Conservation (phyloP, 176 grass and related monocot species). For the maize (Zea mays) region DNA sequence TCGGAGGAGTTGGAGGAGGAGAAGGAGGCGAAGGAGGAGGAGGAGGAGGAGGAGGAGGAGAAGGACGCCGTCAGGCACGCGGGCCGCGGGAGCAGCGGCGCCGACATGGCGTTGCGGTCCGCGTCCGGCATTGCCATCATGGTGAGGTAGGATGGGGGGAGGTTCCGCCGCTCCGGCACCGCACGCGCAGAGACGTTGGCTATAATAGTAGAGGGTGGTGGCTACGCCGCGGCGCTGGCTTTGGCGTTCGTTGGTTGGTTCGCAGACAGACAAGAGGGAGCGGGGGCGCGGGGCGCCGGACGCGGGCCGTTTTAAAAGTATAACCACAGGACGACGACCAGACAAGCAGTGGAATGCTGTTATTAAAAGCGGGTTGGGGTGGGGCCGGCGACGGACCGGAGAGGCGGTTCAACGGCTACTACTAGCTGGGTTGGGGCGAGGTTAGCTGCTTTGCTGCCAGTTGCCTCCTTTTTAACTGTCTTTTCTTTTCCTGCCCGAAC, state of each 20-base stretch:
- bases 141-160: not conserved
- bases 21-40: not conserved
- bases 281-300: not conserved
- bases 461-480: no score
- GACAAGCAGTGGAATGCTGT: no score
- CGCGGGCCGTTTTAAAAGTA: slow-evolving; percentile 25
- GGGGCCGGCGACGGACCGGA: not conserved
- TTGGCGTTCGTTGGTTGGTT: not conserved
- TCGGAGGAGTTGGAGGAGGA: not conserved
- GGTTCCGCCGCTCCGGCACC: no score
- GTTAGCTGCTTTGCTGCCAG: no score
- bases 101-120: slow-evolving; percentile 27
- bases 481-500: no score
- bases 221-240: not conserved
- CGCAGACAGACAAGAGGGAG: slow-evolving; percentile 17
- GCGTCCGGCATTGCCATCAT: slow-evolving; percentile 21
- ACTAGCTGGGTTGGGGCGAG: no score
- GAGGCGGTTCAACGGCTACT: slow-evolving; percentile 54
- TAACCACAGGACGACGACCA: not conserved
- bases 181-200: slow-evolving; percentile 27
- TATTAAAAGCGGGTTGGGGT: not conserved
- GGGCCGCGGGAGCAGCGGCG: slow-evolving; percentile 36
- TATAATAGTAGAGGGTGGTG: slow-evolving; percentile 36
- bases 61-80: not conserved
- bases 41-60: not conserved